Evolutionary conservation across 1,284 basidiomycete genomes (phyloP).

Genomic region (Austropuccinia psidii): DNA sequence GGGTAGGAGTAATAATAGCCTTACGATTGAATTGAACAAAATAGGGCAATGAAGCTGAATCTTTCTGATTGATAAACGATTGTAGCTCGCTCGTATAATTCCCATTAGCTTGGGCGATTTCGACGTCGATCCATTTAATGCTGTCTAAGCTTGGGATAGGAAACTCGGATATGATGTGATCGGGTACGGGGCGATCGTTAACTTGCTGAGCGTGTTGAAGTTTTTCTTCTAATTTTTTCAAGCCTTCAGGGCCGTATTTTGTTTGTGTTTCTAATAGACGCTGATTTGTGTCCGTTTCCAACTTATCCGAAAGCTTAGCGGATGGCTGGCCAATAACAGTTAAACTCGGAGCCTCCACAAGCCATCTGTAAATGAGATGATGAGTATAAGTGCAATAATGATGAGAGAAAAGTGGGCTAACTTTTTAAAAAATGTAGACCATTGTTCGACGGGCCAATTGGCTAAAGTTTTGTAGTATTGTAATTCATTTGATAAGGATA

Average conservation of each 20-base stretch:
- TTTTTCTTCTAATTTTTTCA: conserved; percentile 62
- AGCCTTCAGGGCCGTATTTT: conserved; percentile 68
- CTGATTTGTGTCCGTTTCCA: conserved; percentile 73
- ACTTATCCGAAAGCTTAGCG: conserved; percentile 66
- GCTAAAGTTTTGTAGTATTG: conserved; percentile 45
- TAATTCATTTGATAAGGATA: conserved; percentile 40
- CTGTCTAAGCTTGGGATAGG: conserved; percentile 77
- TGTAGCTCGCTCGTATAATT: conserved; percentile 50
- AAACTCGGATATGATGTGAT: conserved; percentile 69
- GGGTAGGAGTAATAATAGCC: neutral
- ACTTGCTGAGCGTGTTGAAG: conserved; percentile 77
- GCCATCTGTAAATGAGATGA: conserved; percentile 57
- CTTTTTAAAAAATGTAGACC: conserved; percentile 72
- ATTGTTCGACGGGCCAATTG: conserved; percentile 65
- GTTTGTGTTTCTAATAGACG: conserved; percentile 65
- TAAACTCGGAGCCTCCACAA: conserved; percentile 62
- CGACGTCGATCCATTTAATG: conserved; percentile 90
- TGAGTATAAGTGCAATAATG: conserved; percentile 29
- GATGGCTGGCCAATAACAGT: conserved; percentile 82
- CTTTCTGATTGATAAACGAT: conserved; percentile 63
- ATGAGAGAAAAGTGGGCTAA: conserved; percentile 48
- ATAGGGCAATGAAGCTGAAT: conserved; percentile 62
- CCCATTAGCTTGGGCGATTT: conserved; percentile 53
- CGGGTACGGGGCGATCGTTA: conserved; percentile 75
- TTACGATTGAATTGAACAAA: conserved; percentile 71